Conservation (phyloP, 371 early-diverging fungal genomes). For the Mucor circinelloides region DNA sequence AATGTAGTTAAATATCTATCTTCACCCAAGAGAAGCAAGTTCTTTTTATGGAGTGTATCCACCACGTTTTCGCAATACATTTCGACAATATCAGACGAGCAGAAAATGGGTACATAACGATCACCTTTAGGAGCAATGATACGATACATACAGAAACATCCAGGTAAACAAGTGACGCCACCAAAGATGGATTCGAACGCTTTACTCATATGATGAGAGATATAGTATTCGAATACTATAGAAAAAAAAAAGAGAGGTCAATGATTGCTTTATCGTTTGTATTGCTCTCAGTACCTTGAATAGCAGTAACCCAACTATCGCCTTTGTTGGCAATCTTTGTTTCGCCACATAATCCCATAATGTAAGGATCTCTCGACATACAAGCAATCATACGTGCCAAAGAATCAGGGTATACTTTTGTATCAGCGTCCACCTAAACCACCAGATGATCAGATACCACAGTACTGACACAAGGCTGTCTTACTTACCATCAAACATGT, state of each 20-base stretch:
- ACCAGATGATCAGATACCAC: no score
- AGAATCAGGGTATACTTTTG: slow-evolving; percentile 84
- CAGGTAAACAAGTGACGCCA: slow-evolving; percentile 96
- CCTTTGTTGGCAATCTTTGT: slow-evolving; percentile 87
- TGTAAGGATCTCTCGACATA: slow-evolving; percentile 75
- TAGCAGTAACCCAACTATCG: slow-evolving; percentile 87
- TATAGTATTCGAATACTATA: slow-evolving; percentile 95
- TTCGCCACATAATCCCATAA: slow-evolving; percentile 89
- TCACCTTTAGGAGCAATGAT: slow-evolving; percentile 80
- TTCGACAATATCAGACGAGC: slow-evolving; percentile 84
- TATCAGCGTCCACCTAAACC: slow-evolving; percentile 91
- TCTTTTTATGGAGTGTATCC: slow-evolving; percentile 96
- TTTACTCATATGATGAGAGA: slow-evolving; percentile 93
- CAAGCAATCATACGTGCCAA: slow-evolving; percentile 78
- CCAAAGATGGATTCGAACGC: slow-evolving; percentile 97
- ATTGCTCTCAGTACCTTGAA: slow-evolving; percentile 62
- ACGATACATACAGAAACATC: slow-evolving; percentile 97
- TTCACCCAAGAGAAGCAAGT: slow-evolving; percentile 92
- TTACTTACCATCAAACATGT: slow-evolving; percentile 84
- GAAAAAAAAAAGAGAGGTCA: not conserved
- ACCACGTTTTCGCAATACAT: slow-evolving; percentile 90
- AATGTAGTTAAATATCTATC: slow-evolving; percentile 95
- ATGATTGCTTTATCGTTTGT: not conserved
- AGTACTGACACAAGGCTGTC: no score
- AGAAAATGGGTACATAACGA: slow-evolving; percentile 72